Percentiles rank a stretch among this genome's conserved stretches.
Evolutionary conservation across 768 basidiomycete genomes (phyloP).

Genomic region (Lactifluus echinatus): DNA sequence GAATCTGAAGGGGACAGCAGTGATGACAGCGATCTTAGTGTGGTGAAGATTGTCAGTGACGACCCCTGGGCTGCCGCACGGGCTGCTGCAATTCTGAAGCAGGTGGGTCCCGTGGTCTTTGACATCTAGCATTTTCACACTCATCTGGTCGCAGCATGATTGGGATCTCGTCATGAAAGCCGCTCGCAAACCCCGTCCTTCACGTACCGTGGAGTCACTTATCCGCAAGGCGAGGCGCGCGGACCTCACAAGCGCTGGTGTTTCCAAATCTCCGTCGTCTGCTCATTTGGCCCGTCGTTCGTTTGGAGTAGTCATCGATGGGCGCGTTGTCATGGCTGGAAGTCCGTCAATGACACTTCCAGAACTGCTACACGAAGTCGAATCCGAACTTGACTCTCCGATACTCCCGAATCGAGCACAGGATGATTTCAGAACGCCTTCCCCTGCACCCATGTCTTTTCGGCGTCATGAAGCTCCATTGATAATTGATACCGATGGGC

Average conservation of each 20-base stretch:
- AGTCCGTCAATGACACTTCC: constrained; percentile 46
- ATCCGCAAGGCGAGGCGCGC: constrained; percentile 22
- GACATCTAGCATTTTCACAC: neutral
- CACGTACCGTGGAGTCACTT: constrained; percentile 29
- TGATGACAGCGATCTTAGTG: constrained; percentile 38
- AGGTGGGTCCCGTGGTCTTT: constrained; percentile 44
- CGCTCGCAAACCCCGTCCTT: constrained; percentile 27
- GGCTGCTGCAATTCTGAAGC: constrained; percentile 88
- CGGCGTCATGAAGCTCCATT: neutral
- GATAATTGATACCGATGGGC: constrained; percentile 15
- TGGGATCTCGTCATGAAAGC: constrained; percentile 71
- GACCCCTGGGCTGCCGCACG: constrained; percentile 83
- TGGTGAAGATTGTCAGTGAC: constrained; percentile 77
- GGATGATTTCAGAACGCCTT: constrained; percentile 16
- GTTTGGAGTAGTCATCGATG: constrained; percentile 37
- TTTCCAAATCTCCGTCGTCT: constrained; percentile 14
- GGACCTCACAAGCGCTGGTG: constrained; percentile 12
- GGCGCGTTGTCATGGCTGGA: constrained; percentile 45
- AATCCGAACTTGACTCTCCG: constrained; percentile 30
- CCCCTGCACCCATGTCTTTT: constrained; percentile 3
- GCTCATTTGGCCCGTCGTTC: constrained; percentile 8
- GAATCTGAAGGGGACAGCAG: constrained; percentile 28
- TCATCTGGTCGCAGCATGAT: constrained; percentile 48
- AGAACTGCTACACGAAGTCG: constrained; percentile 50
- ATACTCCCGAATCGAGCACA: neutral